Evolutionary conservation across 2,329 filamentous ascomycete species (phyloP), one percentile per base, ranked within the genome.

Genomic region (Metarhizium album): DNA sequence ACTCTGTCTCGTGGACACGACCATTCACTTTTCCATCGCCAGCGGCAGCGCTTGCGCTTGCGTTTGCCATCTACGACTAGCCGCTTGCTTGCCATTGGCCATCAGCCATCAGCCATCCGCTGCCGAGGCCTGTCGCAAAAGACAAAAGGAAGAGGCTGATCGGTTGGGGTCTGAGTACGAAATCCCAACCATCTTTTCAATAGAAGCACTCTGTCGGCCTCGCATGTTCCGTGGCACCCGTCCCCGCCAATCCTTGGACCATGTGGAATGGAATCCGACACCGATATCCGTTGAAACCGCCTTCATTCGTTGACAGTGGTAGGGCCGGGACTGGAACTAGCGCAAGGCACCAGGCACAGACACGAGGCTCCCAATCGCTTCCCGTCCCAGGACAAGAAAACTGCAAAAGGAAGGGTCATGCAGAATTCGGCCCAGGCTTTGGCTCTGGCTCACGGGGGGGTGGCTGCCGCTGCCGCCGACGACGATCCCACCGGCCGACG

Each of bases 401-500:
- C 11, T 31, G 20, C 29, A 33, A 22, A 27, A 47, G n/a, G 11
- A 47, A 50, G 18, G 16, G 43, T 29, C 52, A 53, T 53, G 52
- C 46, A 51, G 49, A 49, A 43, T 40, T 40, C 46, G 18, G 29
- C 52, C 46, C 49, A 51, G 13, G 49, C 42, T 27, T 42, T 46
- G 49, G 43, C 49, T 11, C 31, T 47, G 33, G 27, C 42, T 23
- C 48, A 33, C 27, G 45, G 37, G 37, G 42, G 45, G 24, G 16
- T 42, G 27, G 45, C 49, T 42, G 45, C 66, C 63, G 65, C 63
- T 62, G 64, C 60, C 48, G 52, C 64, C 67, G 67, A 70, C 67
- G 67, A 70, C 40, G 67, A 69, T 53, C 51, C 65, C 52, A 52
- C 56, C 48, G 59, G 55, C 24, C 59, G 66, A 40, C 58, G 65